Conservation (phyloP, 345 rosid genomes). For the Turnera subulata region DNA sequence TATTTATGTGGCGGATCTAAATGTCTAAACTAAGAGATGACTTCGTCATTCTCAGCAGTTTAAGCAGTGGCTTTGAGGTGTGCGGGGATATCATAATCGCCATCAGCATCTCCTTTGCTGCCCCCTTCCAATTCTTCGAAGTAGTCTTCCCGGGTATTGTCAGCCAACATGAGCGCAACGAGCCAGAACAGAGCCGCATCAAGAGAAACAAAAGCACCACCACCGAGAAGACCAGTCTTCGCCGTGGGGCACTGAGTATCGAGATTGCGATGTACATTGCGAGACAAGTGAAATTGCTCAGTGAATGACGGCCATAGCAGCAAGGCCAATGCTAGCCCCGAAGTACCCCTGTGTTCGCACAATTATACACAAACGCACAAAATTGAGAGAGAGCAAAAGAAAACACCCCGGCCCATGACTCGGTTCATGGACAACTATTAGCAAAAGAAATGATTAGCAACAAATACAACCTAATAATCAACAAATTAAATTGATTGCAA, state of each 20-base stretch:
- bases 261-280: constrained; percentile 47
- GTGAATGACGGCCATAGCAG: constrained; percentile 71
- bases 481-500: neutral
- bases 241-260: constrained; percentile 64
- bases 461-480: too few species aligned
- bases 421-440: too few species aligned
- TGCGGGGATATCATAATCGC: constrained; percentile 3
- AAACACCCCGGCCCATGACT: too few species aligned
- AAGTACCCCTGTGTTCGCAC: constrained; percentile 35
- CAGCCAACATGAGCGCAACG: constrained; percentile 69
- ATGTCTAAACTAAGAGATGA: too few species aligned
- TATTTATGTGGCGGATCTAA: too few species aligned
- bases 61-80: constrained; percentile 15
- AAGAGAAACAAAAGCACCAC: constrained; percentile 77
- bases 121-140: constrained; percentile 50
- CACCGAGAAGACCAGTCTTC: constrained; percentile 84
- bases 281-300: constrained; percentile 62
- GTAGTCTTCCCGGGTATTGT: constrained; percentile 84
- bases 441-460: neutral
- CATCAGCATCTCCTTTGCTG: constrained; percentile 4
- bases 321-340: constrained; percentile 56
- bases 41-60: neutral
- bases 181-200: constrained; percentile 81
- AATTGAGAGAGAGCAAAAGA: neutral
- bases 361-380: neutral